Evolutionary conservation across 306 rosid genomes (phyloP), one percentile per base, ranked within the genome.

Genomic region (Psophocarpus tetragonolobus): DNA sequence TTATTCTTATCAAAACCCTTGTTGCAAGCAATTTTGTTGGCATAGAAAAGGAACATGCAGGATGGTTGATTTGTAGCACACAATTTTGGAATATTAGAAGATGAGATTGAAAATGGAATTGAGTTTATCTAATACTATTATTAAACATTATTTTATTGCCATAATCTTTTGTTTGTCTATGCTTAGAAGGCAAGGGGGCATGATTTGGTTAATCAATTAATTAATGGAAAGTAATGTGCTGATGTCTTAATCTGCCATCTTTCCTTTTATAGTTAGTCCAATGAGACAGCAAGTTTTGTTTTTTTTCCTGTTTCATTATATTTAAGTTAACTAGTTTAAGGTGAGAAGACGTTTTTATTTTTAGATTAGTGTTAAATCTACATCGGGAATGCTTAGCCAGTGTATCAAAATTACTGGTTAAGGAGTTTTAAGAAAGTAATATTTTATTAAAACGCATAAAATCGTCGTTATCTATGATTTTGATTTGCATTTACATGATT

Each of bases 171-270:
- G 65, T 75, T 75, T 68, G 73, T 65, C 71, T 67, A 82, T 73
- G 83, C 86, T 86, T 91, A 68, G 62, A 89, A 89, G 91, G 85
- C 80, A 89, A 88, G 90, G 30, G 30, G 13, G 81, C 80, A 67
- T 77, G 80, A 26, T 75, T 81, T 78, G 83, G 72, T 57, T 76
- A 26, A 71, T 68, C 57, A 38, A 27, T 29, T 54, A 57, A 57
- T 65, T 75, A 66, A 70, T 74, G 65, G 36, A 65, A 80, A 63
- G 68, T 67, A 54, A 73, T 12, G 79, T 54, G 80, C 72, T 0
- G 71, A 18, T 67, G 51, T 44, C 74, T 39, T 85, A 27, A 58
- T 51, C 45, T 38, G 86, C 74, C 82, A 72, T 58, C 65, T 83
- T 86, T 84, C 87, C 79, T 30, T 38, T 42, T 83, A 72, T 72